Evolutionary conservation across 495 filamentous ascomycete genomes (phyloP).

Genomic region (Penicillium samsonianum): DNA sequence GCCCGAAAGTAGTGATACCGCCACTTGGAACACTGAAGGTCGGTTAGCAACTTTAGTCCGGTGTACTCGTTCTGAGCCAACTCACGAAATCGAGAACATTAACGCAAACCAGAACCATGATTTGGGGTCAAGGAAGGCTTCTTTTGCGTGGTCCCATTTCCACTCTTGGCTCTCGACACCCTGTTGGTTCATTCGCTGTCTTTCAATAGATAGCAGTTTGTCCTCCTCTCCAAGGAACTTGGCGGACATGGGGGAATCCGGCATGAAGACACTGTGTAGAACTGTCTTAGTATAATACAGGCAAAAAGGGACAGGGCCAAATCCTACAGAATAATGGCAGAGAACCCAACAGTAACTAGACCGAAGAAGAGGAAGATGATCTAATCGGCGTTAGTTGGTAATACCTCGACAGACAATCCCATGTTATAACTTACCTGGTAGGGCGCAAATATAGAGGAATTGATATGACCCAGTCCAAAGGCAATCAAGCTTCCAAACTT

Average conservation of each 20-base stretch:
- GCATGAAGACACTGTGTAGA: conserved; percentile 48
- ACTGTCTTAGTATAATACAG: neutral
- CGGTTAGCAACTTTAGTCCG: conserved; percentile 21
- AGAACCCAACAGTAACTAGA: conserved; percentile 52
- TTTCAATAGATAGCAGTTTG: conserved; percentile 61
- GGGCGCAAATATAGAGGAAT: conserved; percentile 50
- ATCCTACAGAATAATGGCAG: conserved; percentile 44
- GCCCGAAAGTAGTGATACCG: conserved; percentile 64
- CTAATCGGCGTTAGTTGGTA: conserved; percentile 19
- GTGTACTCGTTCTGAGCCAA: neutral
- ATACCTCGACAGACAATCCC: conserved; percentile 10
- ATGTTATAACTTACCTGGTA: conserved; percentile 48
- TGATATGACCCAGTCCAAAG: conserved; percentile 62
- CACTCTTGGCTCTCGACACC: conserved; percentile 58
- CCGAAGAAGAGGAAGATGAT: conserved; percentile 60
- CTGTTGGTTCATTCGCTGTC: conserved; percentile 65
- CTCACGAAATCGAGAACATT: conserved; percentile 53
- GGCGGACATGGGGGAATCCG: conserved; percentile 60
- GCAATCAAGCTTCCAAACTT: conserved; percentile 53
- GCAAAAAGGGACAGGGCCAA: neutral
- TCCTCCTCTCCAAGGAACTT: conserved; percentile 61
- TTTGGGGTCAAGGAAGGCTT: conserved; percentile 63
- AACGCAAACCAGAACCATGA: conserved; percentile 67
- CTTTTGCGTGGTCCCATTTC: conserved; percentile 64
- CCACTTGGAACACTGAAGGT: conserved; percentile 57